Conservation (phyloP, 2,329 filamentous ascomycete species). For the Corinectria fuckeliana region DNA sequence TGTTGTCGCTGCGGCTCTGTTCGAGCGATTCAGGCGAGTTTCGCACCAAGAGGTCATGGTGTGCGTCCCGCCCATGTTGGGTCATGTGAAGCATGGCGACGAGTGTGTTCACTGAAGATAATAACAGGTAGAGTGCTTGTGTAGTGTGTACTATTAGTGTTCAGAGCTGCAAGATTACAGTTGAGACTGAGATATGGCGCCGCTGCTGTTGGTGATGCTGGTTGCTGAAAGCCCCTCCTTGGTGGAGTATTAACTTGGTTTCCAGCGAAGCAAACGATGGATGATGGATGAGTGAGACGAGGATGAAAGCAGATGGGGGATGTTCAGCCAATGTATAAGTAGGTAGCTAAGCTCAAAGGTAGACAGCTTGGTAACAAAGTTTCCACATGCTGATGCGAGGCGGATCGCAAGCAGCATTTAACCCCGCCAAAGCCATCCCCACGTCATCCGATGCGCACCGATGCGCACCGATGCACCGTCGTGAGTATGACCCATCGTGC, state of each 20-base stretch:
- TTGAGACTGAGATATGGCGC: not conserved
- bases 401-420: conserved; percentile 10
- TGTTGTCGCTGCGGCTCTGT: conserved; percentile 45
- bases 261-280: not conserved
- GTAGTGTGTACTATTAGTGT: not conserved
- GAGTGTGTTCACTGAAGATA: not conserved
- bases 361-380: conserved; percentile 13
- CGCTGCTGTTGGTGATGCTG: not conserved
- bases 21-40: conserved; percentile 44
- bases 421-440: conserved; percentile 33
- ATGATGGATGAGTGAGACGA: not conserved
- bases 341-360: not conserved
- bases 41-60: conserved; percentile 31
- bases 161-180: not conserved
- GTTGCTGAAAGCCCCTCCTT: not conserved
- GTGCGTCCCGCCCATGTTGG: conserved; percentile 31
- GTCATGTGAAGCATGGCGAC: conserved; percentile 32
- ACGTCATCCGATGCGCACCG: conserved; percentile 32
- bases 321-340: not conserved
- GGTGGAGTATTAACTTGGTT: not conserved
- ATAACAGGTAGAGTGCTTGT: not conserved
- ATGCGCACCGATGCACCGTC: conserved; percentile 20
- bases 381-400: not conserved
- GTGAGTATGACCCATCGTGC: conserved; percentile 15
- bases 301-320: not conserved